Evolutionary conservation across 805 yeast species (phyloP).

Genomic region (Tetrapisispora namnaoensis): DNA sequence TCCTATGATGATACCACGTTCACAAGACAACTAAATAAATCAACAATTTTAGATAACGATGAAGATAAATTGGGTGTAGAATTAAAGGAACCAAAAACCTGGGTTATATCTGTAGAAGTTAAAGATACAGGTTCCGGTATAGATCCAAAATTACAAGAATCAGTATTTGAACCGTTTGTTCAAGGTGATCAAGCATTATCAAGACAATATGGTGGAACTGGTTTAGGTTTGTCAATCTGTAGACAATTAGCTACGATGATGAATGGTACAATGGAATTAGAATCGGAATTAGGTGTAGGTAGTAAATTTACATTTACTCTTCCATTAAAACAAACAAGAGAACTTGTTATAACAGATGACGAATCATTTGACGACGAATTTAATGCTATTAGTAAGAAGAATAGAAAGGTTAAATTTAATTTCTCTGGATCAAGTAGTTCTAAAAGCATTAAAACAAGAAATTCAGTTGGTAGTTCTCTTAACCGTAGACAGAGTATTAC

Average conservation of each 20-base stretch:
- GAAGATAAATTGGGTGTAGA: conserved; percentile 13
- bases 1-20: conserved; percentile 38
- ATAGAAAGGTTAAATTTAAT: conserved; percentile 35
- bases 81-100: conserved; percentile 24
- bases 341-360: conserved; percentile 24
- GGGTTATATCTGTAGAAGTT: conserved; percentile 50
- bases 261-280: conserved; percentile 73
- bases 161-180: conserved; percentile 90
- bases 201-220: conserved; percentile 91
- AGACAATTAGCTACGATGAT: conserved; percentile 83
- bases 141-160: conserved; percentile 66
- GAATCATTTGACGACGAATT: conserved; percentile 58
- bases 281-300: conserved; percentile 73
- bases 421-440: conserved; percentile 8
- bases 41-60: conserved; percentile 16
- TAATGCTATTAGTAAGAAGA: conserved; percentile 43
- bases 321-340: conserved; percentile 52
- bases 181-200: conserved; percentile 95
- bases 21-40: conserved; percentile 33
- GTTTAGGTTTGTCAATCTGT: conserved; percentile 83
- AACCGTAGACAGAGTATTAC: not conserved
- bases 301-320: conserved; percentile 74
- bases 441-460: not conserved
- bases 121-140: conserved; percentile 93
- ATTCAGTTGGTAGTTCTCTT: not conserved